Evolutionary conservation across 139 green algal species (phyloP).

Genomic region (Trebouxia sp.): DNA sequence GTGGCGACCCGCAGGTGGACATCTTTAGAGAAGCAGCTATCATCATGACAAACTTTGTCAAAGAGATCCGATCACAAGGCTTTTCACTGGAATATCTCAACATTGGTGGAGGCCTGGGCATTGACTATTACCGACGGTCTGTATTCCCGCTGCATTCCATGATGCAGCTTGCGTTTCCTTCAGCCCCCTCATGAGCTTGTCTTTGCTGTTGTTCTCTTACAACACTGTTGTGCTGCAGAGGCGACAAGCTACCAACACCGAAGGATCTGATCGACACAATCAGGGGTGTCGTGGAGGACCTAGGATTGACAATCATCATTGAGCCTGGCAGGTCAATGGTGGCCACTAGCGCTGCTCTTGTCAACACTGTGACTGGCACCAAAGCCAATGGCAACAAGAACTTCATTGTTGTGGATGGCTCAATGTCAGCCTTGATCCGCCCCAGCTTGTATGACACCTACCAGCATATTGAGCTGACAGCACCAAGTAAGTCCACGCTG

Average conservation of each 20-base stretch:
- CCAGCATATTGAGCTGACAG: slow-evolving; percentile 97
- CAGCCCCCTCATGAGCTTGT: no score
- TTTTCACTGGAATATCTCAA: slow-evolving; percentile 94
- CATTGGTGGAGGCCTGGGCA: slow-evolving; percentile 96
- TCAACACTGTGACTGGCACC: slow-evolving; percentile 85
- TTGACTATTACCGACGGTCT: slow-evolving; percentile 86
- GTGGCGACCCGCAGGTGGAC: slow-evolving; percentile 72
- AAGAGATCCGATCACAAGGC: slow-evolving; percentile 86
- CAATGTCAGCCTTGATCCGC: slow-evolving; percentile 95
- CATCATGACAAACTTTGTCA: slow-evolving; percentile 94
- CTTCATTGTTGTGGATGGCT: slow-evolving; percentile 96
- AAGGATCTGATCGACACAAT: slow-evolving; percentile 94
- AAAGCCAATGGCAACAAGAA: slow-evolving; percentile 98
- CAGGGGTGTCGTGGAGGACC: slow-evolving; percentile 67
- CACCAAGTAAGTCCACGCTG: slow-evolving; percentile 21
- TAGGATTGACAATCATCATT: slow-evolving; percentile 91
- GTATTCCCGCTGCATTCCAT: no score
- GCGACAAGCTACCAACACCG: slow-evolving; percentile 81
- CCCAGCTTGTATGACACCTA: slow-evolving; percentile 90
- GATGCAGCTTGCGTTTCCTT: background rate
- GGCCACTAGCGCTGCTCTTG: slow-evolving; percentile 76
- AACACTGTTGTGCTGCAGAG: slow-evolving; percentile 42
- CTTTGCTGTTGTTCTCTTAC: no score
- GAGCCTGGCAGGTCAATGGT: slow-evolving; percentile 95
- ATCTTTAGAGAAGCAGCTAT: slow-evolving; percentile 93